phyloP scores from a whole-genome alignment of 257 asterid species.

The Petrea volubilis region DNA sequence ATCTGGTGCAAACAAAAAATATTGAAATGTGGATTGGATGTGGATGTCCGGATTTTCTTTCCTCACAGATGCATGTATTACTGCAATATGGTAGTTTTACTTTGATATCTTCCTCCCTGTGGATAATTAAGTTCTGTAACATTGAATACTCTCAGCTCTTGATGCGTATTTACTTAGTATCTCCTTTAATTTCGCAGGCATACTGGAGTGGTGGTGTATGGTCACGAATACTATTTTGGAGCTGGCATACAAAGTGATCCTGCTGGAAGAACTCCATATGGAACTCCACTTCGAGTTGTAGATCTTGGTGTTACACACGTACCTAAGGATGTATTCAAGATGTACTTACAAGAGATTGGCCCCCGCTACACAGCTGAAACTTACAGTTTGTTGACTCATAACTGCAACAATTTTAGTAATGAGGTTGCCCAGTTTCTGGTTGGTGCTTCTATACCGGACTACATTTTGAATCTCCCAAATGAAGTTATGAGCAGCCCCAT shows the following conservation, averaged over 20 bases:
- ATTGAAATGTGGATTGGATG: not conserved
- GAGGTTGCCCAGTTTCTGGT: conserved; percentile 91
- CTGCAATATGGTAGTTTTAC: not conserved
- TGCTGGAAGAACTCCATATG: conserved; percentile 83
- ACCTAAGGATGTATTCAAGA: conserved; percentile 84
- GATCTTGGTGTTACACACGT: conserved; percentile 90
- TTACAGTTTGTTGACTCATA: conserved; percentile 77
- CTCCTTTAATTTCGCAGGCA: conserved; percentile 58
- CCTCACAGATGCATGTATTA: not conserved
- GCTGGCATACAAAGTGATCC: conserved; percentile 79
- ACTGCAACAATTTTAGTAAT: conserved; percentile 93
- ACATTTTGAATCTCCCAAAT: conserved; percentile 81
- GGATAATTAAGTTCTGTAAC: not conserved
- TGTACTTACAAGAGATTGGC: conserved; percentile 74
- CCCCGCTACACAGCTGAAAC: conserved; percentile 89
- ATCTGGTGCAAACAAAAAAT: not conserved
- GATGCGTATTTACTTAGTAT: not conserved
- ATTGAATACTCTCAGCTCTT: not conserved
- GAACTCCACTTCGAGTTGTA: conserved; percentile 72
- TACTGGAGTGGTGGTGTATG: conserved; percentile 90
- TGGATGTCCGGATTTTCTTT: not conserved
- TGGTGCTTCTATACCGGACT: conserved; percentile 72
- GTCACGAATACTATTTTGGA: conserved; percentile 83
- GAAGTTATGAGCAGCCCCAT: conserved; percentile 91
- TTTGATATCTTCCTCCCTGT: not conserved